phyloP scores from a whole-genome alignment of 225 moss, liverwort and hornwort species.

The Pseudoscleropodium purum region DNA sequence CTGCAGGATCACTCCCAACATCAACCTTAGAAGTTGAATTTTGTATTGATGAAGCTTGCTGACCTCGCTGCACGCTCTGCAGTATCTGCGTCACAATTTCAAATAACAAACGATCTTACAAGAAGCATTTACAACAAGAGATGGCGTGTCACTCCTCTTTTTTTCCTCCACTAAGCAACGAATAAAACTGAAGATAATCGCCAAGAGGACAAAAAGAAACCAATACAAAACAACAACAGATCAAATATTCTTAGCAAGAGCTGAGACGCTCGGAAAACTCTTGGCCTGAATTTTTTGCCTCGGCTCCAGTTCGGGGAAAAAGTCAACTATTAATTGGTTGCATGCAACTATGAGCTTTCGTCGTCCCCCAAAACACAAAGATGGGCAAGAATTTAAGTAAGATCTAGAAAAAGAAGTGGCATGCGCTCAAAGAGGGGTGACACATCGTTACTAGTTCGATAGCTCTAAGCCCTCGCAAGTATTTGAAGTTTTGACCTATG shows the following conservation, averaged over 20 bases:
- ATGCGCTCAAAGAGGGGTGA: background rate
- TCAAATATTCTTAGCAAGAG: background rate
- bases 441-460: background rate
- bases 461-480: background rate
- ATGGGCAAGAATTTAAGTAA: background rate
- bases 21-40: constrained; percentile 6
- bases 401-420: background rate
- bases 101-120: background rate
- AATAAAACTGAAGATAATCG: background rate
- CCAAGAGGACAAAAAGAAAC: background rate
- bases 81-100: constrained; percentile 30
- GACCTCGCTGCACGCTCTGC: constrained; percentile 14
- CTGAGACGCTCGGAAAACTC: background rate
- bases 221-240: background rate
- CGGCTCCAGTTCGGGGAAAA: background rate
- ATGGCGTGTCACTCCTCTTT: background rate
- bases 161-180: background rate
- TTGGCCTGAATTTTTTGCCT: background rate
- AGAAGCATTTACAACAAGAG: background rate
- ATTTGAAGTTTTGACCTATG: background rate
- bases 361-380: background rate
- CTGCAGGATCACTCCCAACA: constrained; percentile 35
- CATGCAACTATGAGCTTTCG: background rate
- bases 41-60: constrained; percentile 7
- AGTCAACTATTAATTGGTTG: background rate